Evolutionary conservation across 139 green algal species (phyloP), one percentile per base, ranked within the genome.

Genomic region (Chlorella sp.): DNA sequence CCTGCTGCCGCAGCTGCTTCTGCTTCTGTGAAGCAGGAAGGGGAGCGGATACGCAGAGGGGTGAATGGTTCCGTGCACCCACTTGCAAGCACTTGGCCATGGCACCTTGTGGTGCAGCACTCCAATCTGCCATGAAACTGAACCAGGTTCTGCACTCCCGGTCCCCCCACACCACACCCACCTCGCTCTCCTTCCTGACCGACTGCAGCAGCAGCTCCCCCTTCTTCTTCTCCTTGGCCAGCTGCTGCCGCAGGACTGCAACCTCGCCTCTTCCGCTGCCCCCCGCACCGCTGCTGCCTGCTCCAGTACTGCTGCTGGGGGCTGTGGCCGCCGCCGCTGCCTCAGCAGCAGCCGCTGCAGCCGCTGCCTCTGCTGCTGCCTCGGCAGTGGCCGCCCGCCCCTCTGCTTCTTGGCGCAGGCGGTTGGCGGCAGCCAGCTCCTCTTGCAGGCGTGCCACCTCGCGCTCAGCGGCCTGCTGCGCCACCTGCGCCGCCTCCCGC

Each of bases 351-450:
- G 38, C 23, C 20, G 38, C 23, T 34, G 38, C 38, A 16, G 30
- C 4, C n/a, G 69, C 38, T 57, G 67, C 65, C 12, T n/a, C 64
- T 44, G 30, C 65, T 20, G 65, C 65, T 28, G 65, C 65, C 15
- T 38, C 20, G 21, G n/a, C 63, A 28, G 51, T 15, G 12, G 67
- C 34, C 17, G 6, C 34, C 1, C 67, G 17, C 34, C 67, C 7
- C 34, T 74, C 72, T 2, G 9, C 13, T 11, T 63, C 16, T 47
- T 81, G 74, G 15, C 56, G 15, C 30, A 21, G 55, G 0, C 4
- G 25, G 21, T 81, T 81, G 74, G 51, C 74, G 18, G 55, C 30
- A 3, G 74, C 74, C 74, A 81, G 74, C 74, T 69, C 41, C n/a
- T 67, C 74, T 1, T 15, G 30, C 32, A 81, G 55, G 30, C 32